These are phyloP conservation scores for Thuja plicata DNA, from an alignment of 83 land plant species.

Conservation along the genomic window DNA sequence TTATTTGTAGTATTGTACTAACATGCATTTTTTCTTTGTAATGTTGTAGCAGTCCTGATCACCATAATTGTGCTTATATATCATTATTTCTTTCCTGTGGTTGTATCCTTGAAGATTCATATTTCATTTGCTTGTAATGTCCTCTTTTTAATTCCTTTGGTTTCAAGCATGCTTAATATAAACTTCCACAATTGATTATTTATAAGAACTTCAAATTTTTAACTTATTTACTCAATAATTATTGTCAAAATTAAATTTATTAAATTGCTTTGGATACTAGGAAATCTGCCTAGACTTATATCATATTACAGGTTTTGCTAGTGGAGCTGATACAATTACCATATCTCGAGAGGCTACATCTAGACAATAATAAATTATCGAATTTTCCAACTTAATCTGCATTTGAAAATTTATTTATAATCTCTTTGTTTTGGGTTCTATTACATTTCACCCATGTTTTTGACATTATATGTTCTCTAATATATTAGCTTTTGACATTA, in stretches of 20 bases:
- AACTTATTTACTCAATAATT: too few species aligned
- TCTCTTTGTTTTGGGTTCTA: not conserved
- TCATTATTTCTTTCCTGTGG: not conserved
- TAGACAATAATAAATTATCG: slow-evolving; percentile 86
- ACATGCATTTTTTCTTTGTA: not conserved
- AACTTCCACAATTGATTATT: too few species aligned
- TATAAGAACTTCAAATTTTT: too few species aligned
- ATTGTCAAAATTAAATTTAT: too few species aligned
- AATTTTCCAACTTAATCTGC: not conserved
- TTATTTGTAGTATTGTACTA: not conserved
- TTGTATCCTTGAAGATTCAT: not conserved
- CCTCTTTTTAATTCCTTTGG: too few species aligned
- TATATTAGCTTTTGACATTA: not conserved
- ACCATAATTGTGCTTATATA: not conserved
- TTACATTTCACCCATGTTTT: not conserved
- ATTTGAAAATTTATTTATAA: not conserved
- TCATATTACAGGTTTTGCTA: slow-evolving; percentile 62
- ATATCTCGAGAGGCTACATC: slow-evolving; percentile 76
- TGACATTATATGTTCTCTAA: not conserved
- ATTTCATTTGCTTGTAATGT: not conserved
- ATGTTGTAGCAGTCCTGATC: not conserved
- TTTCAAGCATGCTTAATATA: too few species aligned
- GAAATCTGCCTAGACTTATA: too few species aligned
- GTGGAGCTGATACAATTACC: slow-evolving; percentile 75
- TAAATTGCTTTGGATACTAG: too few species aligned